Evolutionary conservation across 148 eudicot genomes (phyloP), one percentile per base, ranked within the genome.

Genomic region (Fagopyrum esculentum): DNA sequence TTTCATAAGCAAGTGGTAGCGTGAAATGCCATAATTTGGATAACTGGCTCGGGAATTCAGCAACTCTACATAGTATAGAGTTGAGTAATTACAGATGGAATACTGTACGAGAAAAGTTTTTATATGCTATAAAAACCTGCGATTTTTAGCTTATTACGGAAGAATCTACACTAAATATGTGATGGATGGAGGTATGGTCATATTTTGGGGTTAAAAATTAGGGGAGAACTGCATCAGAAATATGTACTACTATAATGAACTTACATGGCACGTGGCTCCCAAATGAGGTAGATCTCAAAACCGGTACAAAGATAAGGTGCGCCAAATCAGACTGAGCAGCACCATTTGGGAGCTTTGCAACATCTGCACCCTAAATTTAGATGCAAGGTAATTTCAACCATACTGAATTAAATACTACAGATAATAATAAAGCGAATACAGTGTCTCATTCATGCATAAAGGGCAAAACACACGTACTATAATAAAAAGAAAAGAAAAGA

Each of bases 221-320:
- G 63, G 29, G 63, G 26, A 22, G 26, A 57, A n/a, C 63, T 57
- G n/a, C 6, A 57, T 17, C 63, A 17, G 10, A 57, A 17, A n/a
- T 57, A n/a, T 17, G 6, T 52, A 13, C 57, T 52, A 59, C 7
- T 7, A 22, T 22, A 22, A 22, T 22, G 26, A 70, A 78, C 98
- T 90, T 80, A 93, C 99, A 95, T 89, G 40, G 79, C 64, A 76
- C 99, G 92, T 66, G 99, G 97, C 86, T 95, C 99, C 99, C 99
- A 95, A 66, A 85, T 90, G 54, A 92, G 86, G 78, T 86, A 95
- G 51, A 92, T 86, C 81, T 95, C 97, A 82, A 85, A 90, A 78
- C 99, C 99, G 43, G 99, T 95, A 78, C 99, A 95, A 80, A 95
- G 79, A 77, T 92, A 95, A n/a, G 99, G 77, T 88, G 86, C 46